Evolutionary conservation across 2,329 filamentous ascomycete genomes (phyloP).

Genomic region (Monosporascus sp.): DNA sequence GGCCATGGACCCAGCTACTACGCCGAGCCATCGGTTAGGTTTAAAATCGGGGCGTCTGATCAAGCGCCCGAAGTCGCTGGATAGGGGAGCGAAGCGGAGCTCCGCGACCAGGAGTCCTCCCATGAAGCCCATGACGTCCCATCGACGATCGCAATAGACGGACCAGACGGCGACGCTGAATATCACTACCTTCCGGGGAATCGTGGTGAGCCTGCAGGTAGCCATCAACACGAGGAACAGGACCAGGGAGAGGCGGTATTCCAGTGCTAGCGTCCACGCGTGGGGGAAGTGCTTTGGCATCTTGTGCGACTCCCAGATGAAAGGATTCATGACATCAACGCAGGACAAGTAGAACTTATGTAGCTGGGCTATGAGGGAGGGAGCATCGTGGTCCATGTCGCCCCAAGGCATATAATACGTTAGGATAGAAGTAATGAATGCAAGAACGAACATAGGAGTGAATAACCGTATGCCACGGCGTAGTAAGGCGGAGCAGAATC

Average conservation of each 20-base stretch:
- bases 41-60: neutral
- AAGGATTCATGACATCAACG: constrained; percentile 1
- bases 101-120: constrained; percentile 1
- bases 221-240: constrained; percentile 1
- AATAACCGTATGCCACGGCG: constrained; percentile 3
- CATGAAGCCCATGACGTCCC: constrained; percentile 3
- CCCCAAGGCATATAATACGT: neutral
- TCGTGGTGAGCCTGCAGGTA: neutral
- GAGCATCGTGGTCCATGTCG: neutral
- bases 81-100: constrained; percentile 2
- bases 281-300: constrained; percentile 1
- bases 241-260: constrained; percentile 3
- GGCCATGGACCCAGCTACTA: neutral
- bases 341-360: neutral
- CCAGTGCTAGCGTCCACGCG: constrained; percentile 1
- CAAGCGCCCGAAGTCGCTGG: neutral
- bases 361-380: neutral
- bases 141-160: constrained; percentile 2
- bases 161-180: neutral
- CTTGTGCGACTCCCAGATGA: neutral
- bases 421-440: neutral
- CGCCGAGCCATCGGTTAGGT: neutral
- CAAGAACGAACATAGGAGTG: neutral
- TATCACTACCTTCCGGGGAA: neutral
- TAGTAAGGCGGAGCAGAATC: neutral